Percentiles rank a stretch among this genome's conserved stretches.
These are phyloP conservation scores for Elsinoe perseae DNA, from an alignment of 2,329 filamentous ascomycete species.

Conservation along the genomic window DNA sequence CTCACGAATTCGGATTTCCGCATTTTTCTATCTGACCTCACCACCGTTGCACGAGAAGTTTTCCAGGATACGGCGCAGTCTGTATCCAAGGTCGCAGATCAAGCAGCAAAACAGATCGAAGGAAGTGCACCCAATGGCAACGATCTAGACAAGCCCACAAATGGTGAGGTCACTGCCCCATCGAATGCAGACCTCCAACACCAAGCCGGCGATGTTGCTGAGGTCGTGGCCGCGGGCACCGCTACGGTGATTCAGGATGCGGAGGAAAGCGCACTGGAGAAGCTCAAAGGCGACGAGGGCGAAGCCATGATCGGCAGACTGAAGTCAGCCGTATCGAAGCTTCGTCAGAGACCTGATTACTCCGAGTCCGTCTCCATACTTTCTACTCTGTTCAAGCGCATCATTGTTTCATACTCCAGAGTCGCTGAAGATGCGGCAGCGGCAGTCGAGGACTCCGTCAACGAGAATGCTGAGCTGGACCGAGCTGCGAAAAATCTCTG, in stretches of 20 bases:
- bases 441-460: constrained; percentile 60
- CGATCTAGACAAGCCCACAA: constrained; percentile 35
- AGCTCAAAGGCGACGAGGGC: constrained; percentile 63
- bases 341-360: constrained; percentile 73
- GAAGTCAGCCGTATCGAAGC: constrained; percentile 64
- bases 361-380: constrained; percentile 76
- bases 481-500: constrained; percentile 72
- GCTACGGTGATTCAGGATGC: constrained; percentile 50
- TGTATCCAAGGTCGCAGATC: constrained; percentile 64
- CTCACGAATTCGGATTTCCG: constrained; percentile 87
- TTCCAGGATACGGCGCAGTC: constrained; percentile 80
- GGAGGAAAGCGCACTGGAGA: constrained; percentile 63
- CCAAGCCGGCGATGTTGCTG: constrained; percentile 38
- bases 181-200: constrained; percentile 54
- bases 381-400: constrained; percentile 66
- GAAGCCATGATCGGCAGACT: constrained; percentile 66
- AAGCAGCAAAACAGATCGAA: constrained; percentile 65
- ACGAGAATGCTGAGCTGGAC: constrained; percentile 67
- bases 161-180: constrained; percentile 41
- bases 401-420: constrained; percentile 68
- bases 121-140: constrained; percentile 53
- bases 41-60: constrained; percentile 70
- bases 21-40: constrained; percentile 72
- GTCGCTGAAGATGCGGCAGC: constrained; percentile 60
- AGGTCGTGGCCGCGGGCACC: constrained; percentile 40